These are phyloP conservation scores for Halteria grandinella DNA, from an alignment of 73 alveolate species.

Conservation along the genomic window DNA sequence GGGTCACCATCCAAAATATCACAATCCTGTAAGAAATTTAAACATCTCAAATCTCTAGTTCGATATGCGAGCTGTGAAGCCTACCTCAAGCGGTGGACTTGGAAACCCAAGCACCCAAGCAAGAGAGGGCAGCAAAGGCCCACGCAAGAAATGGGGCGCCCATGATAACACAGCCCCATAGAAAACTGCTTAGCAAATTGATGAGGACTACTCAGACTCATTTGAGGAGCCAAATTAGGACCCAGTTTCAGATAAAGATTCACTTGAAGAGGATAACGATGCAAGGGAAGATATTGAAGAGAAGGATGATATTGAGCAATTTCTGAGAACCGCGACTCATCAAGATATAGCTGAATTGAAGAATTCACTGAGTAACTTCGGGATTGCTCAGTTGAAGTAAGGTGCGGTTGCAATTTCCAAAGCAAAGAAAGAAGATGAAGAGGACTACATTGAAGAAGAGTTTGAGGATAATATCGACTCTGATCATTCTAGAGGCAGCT, in stretches of 20 bases:
- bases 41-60: conserved; percentile 18
- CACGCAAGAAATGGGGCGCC: neutral
- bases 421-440: conserved; percentile 53
- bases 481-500: neutral
- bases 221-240: conserved; percentile 26
- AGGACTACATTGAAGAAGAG: conserved; percentile 54
- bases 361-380: conserved; percentile 55
- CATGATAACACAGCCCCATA: neutral
- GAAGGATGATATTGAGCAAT: conserved; percentile 36
- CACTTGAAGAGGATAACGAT: conserved; percentile 15
- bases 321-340: conserved; percentile 38
- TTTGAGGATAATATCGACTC: conserved; percentile 61
- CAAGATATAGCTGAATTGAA: conserved; percentile 26
- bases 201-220: conserved; percentile 35
- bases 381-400: neutral
- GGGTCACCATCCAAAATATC: conserved; percentile 19
- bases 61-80: too few species aligned
- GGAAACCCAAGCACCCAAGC: too few species aligned
- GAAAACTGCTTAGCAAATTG: too few species aligned
- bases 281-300: conserved; percentile 60
- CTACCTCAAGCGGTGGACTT: too few species aligned
- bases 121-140: conserved; percentile 14
- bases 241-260: conserved; percentile 35
- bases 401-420: neutral
- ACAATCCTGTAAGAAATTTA: conserved; percentile 33